Conservation (phyloP, 2,329 filamentous ascomycete genomes). For the Lojkania enalia region DNA sequence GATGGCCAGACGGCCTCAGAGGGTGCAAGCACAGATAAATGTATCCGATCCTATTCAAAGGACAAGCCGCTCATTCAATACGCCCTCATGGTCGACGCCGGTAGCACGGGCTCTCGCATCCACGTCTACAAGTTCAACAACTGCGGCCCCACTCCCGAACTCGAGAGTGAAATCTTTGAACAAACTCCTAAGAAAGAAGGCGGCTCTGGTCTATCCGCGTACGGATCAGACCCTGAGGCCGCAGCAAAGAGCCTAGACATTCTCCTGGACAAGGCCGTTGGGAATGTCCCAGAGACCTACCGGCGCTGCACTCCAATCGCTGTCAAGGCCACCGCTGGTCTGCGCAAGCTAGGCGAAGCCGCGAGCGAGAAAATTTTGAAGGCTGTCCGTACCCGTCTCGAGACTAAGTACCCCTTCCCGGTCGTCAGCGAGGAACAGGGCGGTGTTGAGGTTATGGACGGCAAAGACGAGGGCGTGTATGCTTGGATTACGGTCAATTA, state of each 20-base stretch:
- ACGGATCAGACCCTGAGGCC: conserved; percentile 79
- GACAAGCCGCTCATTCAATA: conserved; percentile 96
- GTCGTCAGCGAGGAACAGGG: conserved; percentile 83
- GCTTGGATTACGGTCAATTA: conserved; percentile 99
- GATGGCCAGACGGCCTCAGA: conserved; percentile 53
- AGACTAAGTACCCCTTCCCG: conserved; percentile 91
- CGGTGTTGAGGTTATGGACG: conserved; percentile 96
- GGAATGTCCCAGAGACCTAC: conserved; percentile 82
- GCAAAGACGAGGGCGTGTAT: conserved; percentile 94
- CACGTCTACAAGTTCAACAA: conserved; percentile 99
- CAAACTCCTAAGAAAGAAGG: conserved; percentile 87
- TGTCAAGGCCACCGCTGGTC: conserved; percentile 96
- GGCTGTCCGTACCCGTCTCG: conserved; percentile 80
- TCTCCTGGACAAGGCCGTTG: conserved; percentile 83
- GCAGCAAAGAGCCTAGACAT: conserved; percentile 88
- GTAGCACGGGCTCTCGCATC: conserved; percentile 95
- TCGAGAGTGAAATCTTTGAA: conserved; percentile 90
- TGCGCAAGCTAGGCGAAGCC: conserved; percentile 81
- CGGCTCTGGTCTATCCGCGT: conserved; percentile 79
- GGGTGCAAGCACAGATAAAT: conserved; percentile 71
- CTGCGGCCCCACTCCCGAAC: conserved; percentile 90
- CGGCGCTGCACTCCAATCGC: conserved; percentile 91
- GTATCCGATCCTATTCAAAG: conserved; percentile 79
- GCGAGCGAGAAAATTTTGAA: conserved; percentile 82
- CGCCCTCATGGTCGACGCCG: conserved; percentile 97